Percentiles rank a stretch among this genome's conserved stretches.
phyloP scores from a whole-genome alignment of 371 early-diverging fungal species.

The Rhizopus arrhizus region DNA sequence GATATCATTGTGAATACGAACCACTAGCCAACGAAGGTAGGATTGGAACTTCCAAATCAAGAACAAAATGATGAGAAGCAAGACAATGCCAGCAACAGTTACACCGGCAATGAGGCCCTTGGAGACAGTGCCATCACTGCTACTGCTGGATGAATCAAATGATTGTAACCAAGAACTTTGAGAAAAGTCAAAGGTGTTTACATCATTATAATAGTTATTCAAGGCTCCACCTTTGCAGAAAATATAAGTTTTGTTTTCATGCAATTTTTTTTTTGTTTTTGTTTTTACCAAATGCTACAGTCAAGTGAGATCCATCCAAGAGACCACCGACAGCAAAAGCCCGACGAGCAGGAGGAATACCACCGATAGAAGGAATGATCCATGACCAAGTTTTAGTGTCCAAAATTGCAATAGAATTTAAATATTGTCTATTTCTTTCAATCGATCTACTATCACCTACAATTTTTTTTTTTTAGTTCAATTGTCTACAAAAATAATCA shows the following conservation, averaged over 20 bases:
- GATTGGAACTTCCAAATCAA: conserved; percentile 46
- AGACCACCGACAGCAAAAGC: conserved; percentile 43
- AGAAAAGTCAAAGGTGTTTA: conserved; percentile 37
- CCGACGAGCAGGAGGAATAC: conserved; percentile 48
- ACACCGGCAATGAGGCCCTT: conserved; percentile 51
- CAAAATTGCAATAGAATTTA: conserved; percentile 40
- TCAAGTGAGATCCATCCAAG: conserved; percentile 29
- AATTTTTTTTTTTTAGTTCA: background rate
- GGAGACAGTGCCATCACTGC: conserved; percentile 22
- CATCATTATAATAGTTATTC: conserved; percentile 46
- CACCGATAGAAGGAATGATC: conserved; percentile 29
- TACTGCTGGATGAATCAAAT: conserved; percentile 13
- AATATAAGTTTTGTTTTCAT: background rate
- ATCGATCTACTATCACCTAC: conserved; percentile 39
- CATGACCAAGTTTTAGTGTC: conserved; percentile 51
- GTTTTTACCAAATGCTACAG: conserved; percentile 46
- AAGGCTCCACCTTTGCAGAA: conserved; percentile 30
- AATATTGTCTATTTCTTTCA: conserved; percentile 29
- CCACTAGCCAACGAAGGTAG: conserved; percentile 41
- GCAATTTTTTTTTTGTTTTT: too few relatives aligned
- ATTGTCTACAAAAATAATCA: too few relatives aligned
- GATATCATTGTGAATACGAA: conserved; percentile 43
- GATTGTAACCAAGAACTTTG: conserved; percentile 39
- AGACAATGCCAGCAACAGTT: conserved; percentile 36
- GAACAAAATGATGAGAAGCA: conserved; percentile 38